These are phyloP conservation scores for Schizochytrium sp. DNA, from an alignment of 108 stramenopile species.

Conservation along the genomic window DNA sequence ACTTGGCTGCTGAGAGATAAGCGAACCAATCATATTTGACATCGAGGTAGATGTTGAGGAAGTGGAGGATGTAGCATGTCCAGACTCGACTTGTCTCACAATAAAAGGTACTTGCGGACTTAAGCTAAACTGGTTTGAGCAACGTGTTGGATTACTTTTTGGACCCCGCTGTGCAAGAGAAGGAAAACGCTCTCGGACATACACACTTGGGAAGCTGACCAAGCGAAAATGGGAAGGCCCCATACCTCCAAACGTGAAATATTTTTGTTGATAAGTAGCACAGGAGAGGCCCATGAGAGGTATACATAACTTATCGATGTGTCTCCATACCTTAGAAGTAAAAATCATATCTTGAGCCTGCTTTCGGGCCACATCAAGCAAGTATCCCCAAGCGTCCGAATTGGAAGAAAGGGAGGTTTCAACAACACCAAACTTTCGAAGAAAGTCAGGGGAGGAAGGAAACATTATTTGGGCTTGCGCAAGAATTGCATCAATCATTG, in stretches of 20 bases:
- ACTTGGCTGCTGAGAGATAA: neutral
- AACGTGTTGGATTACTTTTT: too few species aligned
- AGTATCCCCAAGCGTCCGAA: neutral
- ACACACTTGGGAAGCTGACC: neutral
- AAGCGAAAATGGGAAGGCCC: neutral
- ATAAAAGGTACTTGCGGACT: neutral
- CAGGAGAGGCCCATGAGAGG: neutral
- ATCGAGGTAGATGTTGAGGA: neutral
- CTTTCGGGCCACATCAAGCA: neutral
- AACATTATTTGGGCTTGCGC: neutral
- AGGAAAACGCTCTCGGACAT: neutral
- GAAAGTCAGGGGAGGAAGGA: neutral
- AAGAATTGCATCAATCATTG: too few species aligned
- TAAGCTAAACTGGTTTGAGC: too few species aligned
- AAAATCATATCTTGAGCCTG: neutral
- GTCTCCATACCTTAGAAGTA: neutral
- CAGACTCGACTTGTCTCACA: neutral
- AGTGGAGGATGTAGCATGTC: neutral
- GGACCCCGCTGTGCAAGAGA: neutral
- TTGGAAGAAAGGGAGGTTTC: neutral
- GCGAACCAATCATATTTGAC: neutral
- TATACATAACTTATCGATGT: neutral
- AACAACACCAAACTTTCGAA: neutral
- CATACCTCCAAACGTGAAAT: conserved; percentile 28
- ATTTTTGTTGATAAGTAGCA: neutral